Evolutionary conservation across 2,329 filamentous ascomycete species (phyloP).

Genomic region (Trichoderma aggressivum): DNA sequence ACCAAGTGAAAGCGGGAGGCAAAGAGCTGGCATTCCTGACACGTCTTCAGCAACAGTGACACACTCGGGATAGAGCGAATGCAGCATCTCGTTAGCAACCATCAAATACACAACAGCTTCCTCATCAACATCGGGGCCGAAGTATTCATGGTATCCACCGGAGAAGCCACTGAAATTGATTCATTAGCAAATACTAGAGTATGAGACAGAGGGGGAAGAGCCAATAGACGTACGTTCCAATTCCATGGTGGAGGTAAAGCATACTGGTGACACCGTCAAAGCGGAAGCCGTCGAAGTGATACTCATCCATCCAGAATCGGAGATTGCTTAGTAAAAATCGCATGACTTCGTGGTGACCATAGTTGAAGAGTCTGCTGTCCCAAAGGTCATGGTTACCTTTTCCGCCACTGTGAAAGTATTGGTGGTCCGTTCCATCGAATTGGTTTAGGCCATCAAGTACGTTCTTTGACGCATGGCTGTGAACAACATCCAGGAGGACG

Average conservation of each 20-base stretch:
- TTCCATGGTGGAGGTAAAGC: constrained; percentile 93
- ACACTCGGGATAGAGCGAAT: constrained; percentile 78
- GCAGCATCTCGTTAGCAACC: constrained; percentile 93
- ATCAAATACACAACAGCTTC: constrained; percentile 94
- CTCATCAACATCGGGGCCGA: constrained; percentile 82
- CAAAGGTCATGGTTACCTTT: constrained; percentile 89
- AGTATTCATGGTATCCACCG: constrained; percentile 97
- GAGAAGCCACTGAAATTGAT: constrained; percentile 71
- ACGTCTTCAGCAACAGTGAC: constrained; percentile 97
- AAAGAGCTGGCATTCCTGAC: constrained; percentile 97
- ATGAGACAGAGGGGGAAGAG: background rate
- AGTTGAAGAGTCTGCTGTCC: constrained; percentile 98
- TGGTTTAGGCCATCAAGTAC: constrained; percentile 91
- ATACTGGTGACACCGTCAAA: constrained; percentile 99
- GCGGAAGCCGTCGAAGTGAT: constrained; percentile 91
- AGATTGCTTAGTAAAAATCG: constrained; percentile 95
- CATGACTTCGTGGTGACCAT: constrained; percentile 88
- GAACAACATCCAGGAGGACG: constrained; percentile 90
- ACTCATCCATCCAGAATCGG: constrained; percentile 99
- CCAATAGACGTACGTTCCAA: constrained; percentile 74
- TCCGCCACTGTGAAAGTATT: constrained; percentile 87
- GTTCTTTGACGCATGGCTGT: constrained; percentile 98
- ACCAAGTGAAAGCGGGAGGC: constrained; percentile 77
- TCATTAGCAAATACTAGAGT: constrained; percentile 7
- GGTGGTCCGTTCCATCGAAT: constrained; percentile 92